Percentiles rank a stretch among this genome's conserved stretches.
Conservation (phyloP, 768 basidiomycete species). For the Lactifluus hygrophoroides region DNA sequence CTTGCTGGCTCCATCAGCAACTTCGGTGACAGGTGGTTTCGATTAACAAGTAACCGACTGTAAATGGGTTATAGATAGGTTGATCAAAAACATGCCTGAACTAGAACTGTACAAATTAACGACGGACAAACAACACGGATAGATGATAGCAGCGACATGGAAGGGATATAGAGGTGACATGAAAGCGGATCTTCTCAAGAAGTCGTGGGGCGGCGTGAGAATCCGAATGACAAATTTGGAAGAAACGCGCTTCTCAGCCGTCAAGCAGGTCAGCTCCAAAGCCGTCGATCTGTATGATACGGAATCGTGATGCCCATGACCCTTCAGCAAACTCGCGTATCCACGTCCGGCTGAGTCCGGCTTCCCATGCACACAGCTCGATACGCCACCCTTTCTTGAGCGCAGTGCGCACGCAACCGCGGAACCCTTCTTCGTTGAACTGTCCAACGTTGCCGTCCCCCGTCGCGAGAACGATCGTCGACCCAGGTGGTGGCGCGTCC, state of each 20-base stretch:
- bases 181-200: background rate
- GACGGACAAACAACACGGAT: background rate
- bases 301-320: conserved; percentile 24
- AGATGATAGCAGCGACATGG: background rate
- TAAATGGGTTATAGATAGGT: conserved; percentile 1
- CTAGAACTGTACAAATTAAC: background rate
- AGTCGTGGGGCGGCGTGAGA: background rate
- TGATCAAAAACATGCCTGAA: background rate
- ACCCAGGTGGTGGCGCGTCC: conserved; percentile 52
- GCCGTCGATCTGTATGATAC: conserved; percentile 30
- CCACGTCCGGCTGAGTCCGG: conserved; percentile 74
- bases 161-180: background rate
- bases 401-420: conserved; percentile 80
- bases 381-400: conserved; percentile 88
- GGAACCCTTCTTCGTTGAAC: conserved; percentile 89
- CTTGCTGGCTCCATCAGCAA: background rate
- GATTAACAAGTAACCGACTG: background rate
- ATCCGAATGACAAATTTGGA: background rate
- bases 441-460: conserved; percentile 91
- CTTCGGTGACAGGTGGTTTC: background rate
- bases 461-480: conserved; percentile 85
- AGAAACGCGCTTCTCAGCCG: conserved; percentile 16
- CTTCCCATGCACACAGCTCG: conserved; percentile 91
- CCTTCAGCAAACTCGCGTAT: conserved; percentile 54
- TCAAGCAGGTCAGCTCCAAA: conserved; percentile 33